Base-by-base conservation (phyloP, 306 rosid genomes). In the Castanopsis chinensis region DNA sequence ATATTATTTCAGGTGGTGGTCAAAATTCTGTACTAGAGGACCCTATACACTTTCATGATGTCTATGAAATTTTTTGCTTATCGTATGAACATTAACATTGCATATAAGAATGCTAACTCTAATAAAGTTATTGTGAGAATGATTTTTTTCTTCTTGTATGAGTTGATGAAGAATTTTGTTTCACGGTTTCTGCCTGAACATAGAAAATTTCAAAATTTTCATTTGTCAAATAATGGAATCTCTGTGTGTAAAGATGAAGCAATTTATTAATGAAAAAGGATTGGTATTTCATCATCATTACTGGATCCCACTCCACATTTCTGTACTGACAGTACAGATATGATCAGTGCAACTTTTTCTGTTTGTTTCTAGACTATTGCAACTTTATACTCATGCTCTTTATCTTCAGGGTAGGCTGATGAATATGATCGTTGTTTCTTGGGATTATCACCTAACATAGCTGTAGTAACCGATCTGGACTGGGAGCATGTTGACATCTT, bases 401-500 rank as follows among this genome's bases (percentile, higher is more conserved):
- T 49, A 21, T 57, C 69, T 70, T 43, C 71, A 51, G 25, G 64
- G 19, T 49, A 75, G 87, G 87, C 87, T 72, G 87, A 79, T 56
- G 84, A 83, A 83, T 83, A 76, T 3, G 87, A 79, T 79, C 13
- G 41, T 54, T 76, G 83, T 49, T 80, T 82, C 76, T 65, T 83
- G 43, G 69, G 67, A 51, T 21, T 76, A 63, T 73, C 79, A 25
- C 84, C 85, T 74, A 61, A 43, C 57, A 28, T 80, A 15, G 73
- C 78, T 33, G 49, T 79, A 9, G 81, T 81, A 37, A 79, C 68
- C 5, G 69, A 69, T 78, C 52, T 82, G 78, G 79, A 79, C 5
- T 64, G 79, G 85, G 85, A 85, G 79, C 81, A 79, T 77, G 79
- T 82, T 65, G 82, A 85, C 52, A 71, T 72, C 14, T 82, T 85